A percentile compares a stretch with the other conserved stretches of the same genome.
phyloP scores from a whole-genome alignment of 2,329 filamentous ascomycete species.

The Fusarium pilosicola region DNA sequence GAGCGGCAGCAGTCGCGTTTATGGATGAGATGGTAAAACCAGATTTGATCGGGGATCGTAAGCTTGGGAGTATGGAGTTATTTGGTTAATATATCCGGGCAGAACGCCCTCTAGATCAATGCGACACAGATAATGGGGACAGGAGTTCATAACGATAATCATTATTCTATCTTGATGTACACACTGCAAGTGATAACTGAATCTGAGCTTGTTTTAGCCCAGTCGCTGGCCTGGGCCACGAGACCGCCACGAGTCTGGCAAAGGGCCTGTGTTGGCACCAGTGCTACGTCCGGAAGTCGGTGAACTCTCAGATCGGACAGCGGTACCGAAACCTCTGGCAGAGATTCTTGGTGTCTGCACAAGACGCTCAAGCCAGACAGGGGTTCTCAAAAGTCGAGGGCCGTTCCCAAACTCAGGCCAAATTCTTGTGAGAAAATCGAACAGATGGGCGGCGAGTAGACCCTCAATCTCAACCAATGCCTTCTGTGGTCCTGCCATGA shows the following conservation, averaged over 20 bases:
- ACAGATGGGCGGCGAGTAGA: constrained; percentile 87
- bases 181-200: not conserved
- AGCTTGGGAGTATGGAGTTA: constrained; percentile 30
- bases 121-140: too few species aligned
- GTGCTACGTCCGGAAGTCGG: constrained; percentile 53
- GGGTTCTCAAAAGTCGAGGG: constrained; percentile 78
- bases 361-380: constrained; percentile 74
- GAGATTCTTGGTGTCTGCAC: constrained; percentile 59
- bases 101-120: not conserved
- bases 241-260: constrained; percentile 72
- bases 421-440: constrained; percentile 87
- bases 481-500: constrained; percentile 66
- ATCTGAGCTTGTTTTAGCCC: constrained; percentile 52
- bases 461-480: constrained; percentile 77
- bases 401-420: constrained; percentile 92
- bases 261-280: constrained; percentile 57
- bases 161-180: constrained; percentile 7
- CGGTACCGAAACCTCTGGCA: constrained; percentile 61
- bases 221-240: constrained; percentile 71
- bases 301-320: constrained; percentile 55
- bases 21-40: constrained; percentile 19
- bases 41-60: not conserved
- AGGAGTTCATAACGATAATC: not conserved
- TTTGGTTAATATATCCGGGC: constrained; percentile 2
- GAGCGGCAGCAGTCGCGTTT: constrained; percentile 27